Percentiles rank a stretch among this genome's conserved stretches.
Conservation (phyloP, 2,329 filamentous ascomycete species). For the Leptographium flavum region DNA sequence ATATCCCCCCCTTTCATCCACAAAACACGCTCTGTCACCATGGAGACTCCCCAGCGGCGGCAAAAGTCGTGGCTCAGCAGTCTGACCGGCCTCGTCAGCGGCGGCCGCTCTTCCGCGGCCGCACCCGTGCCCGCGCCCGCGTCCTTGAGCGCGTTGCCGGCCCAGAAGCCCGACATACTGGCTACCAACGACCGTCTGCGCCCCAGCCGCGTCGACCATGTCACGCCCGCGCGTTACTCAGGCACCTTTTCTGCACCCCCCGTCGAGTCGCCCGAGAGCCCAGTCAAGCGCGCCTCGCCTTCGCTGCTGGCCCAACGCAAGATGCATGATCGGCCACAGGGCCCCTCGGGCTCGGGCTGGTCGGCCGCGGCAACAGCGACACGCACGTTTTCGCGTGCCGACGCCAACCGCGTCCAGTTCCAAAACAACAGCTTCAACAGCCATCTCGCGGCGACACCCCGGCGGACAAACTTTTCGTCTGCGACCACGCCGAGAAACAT, state of each 20-base stretch:
- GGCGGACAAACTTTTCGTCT: conserved; percentile 17
- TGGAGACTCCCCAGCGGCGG: conserved; percentile 8
- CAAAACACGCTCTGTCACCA: not conserved
- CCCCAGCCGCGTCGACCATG: not conserved
- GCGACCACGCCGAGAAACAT: conserved; percentile 19
- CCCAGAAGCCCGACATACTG: not conserved
- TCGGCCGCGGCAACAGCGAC: too few relatives aligned
- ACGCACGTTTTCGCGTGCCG: not conserved
- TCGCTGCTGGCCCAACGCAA: conserved; percentile 19
- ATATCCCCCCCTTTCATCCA: not conserved
- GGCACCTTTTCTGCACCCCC: conserved; percentile 11
- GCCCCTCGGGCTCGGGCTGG: too few relatives aligned
- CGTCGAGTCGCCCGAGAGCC: conserved; percentile 16
- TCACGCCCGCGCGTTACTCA: conserved; percentile 7
- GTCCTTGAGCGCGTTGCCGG: not conserved
- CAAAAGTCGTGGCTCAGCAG: conserved; percentile 8
- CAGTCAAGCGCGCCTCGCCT: conserved; percentile 19
- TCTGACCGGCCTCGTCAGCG: conserved; percentile 7
- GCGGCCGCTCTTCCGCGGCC: not conserved
- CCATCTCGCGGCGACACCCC: conserved; percentile 5
- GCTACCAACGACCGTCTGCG: not conserved
- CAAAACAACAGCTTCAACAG: not conserved
- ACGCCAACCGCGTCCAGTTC: not conserved
- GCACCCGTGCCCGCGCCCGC: too few relatives aligned
- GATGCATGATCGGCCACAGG: conserved; percentile 20